Conservation (phyloP, 164 flowering plant genomes). For the Warburgia ugandensis region DNA sequence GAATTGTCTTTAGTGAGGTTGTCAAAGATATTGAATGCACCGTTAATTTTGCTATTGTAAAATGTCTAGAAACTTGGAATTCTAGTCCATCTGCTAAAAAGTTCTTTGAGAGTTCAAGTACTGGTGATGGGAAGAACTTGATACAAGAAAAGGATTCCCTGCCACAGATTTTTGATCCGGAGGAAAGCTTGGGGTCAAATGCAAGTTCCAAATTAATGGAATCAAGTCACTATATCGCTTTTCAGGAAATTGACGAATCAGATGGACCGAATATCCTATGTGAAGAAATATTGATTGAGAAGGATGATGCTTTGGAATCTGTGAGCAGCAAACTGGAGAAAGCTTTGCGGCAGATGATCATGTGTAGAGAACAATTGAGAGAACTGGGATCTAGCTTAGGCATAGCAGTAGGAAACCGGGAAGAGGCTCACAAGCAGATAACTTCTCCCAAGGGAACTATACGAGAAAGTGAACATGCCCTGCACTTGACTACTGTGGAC, state of each 20-base stretch:
- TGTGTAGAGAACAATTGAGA: conserved; percentile 20
- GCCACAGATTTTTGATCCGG: conserved; percentile 13
- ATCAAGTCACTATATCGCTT: conserved; percentile 10
- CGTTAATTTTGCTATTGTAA: not conserved
- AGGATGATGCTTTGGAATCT: conserved; percentile 25
- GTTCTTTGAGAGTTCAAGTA: conserved; percentile 1
- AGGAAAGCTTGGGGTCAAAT: conserved; percentile 19
- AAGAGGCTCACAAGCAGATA: conserved; percentile 10
- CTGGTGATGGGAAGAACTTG: conserved; percentile 15
- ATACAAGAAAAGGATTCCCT: conserved; percentile 23
- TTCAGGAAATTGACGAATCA: conserved; percentile 12
- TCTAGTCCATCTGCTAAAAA: conserved; percentile 3
- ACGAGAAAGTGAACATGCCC: conserved; percentile 4
- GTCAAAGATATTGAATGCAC: conserved; percentile 7
- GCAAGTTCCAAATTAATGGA: conserved; percentile 21
- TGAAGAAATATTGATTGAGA: conserved; percentile 14
- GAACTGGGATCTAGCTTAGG: conserved; percentile 25
- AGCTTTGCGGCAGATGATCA: conserved; percentile 28
- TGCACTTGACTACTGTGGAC: conserved; percentile 6
- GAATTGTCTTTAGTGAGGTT: conserved; percentile 14
- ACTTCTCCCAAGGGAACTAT: not conserved
- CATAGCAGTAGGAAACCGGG: conserved; percentile 7
- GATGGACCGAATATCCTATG: conserved; percentile 6
- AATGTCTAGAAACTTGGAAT: conserved; percentile 2
- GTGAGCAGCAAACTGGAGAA: conserved; percentile 25